Percentiles rank a stretch among this genome's conserved stretches.
Evolutionary conservation across 305 asterid genomes (phyloP).

Genomic region (Fraxinus greggii): DNA sequence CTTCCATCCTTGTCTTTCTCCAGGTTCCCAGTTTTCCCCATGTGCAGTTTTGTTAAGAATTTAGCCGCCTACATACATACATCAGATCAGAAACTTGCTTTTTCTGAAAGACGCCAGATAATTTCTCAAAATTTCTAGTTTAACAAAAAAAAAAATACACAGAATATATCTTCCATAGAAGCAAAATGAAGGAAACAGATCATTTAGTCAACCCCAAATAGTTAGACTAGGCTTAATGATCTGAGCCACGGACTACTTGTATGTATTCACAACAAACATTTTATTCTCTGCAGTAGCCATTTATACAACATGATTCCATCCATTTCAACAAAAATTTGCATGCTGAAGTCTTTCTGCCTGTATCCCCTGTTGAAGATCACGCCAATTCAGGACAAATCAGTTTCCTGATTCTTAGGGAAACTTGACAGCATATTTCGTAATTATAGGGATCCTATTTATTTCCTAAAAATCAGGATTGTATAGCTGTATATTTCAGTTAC

Average conservation of each 20-base stretch:
- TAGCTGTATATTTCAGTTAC: too few relatives aligned
- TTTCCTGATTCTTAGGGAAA: too few relatives aligned
- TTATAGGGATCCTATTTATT: too few relatives aligned
- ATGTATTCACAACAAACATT: neutral
- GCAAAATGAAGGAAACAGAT: neutral
- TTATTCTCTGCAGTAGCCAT: neutral
- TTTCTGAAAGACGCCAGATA: neutral
- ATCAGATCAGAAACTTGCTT: slow-evolving; percentile 11
- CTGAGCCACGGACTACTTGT: neutral
- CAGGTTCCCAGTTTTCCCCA: slow-evolving; percentile 30
- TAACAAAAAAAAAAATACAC: neutral
- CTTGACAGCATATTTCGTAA: too few relatives aligned
- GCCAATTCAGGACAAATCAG: too few relatives aligned
- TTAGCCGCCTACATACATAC: slow-evolving; percentile 38
- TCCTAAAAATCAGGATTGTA: too few relatives aligned
- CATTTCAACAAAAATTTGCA: neutral
- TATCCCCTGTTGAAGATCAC: too few relatives aligned
- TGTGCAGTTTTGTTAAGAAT: slow-evolving; percentile 46
- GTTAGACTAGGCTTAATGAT: neutral
- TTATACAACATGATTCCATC: slow-evolving; percentile 2
- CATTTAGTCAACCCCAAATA: neutral
- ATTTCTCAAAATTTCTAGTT: neutral
- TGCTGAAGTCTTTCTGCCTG: neutral
- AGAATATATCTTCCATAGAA: neutral
- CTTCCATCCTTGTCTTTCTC: slow-evolving; percentile 30